These are phyloP conservation scores for Apiospora saccharicola DNA, from an alignment of 2,329 filamentous ascomycete species.

Conservation along the genomic window DNA sequence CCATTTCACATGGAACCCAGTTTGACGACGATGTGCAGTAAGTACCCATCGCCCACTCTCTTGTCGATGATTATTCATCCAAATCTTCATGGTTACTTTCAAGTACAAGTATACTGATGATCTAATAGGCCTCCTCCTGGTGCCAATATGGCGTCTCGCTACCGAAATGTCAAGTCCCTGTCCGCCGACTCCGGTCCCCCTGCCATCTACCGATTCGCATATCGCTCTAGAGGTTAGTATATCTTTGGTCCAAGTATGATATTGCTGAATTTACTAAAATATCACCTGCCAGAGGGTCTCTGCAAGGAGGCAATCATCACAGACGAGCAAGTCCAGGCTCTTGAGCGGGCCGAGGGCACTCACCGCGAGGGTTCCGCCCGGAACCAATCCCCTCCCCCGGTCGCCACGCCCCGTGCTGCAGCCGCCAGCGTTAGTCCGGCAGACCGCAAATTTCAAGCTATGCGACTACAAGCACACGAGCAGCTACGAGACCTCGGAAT, in stretches of 20 bases:
- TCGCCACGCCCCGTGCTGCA: neutral
- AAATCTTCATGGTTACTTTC: neutral
- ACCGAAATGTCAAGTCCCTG: neutral
- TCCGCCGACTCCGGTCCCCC: neutral
- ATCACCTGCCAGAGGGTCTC: neutral
- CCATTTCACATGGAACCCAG: neutral
- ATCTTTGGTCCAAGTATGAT: neutral
- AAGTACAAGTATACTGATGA: neutral
- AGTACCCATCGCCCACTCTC: neutral
- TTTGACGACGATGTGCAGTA: neutral
- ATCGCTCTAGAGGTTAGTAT: slow-evolving; percentile 6
- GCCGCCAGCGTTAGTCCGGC: neutral
- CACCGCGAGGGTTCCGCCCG: neutral
- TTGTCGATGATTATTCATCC: neutral
- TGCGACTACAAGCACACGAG: no score
- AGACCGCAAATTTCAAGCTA: no score
- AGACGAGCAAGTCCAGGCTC: neutral
- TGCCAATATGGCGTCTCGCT: neutral
- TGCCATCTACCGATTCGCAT: neutral
- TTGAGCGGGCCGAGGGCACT: neutral
- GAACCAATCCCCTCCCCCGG: neutral
- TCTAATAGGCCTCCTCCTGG: neutral
- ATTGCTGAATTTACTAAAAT: neutral
- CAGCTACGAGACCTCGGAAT: neutral
- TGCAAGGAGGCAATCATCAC: neutral